Evolutionary conservation across 2,329 filamentous ascomycete species (phyloP), one percentile per base, ranked within the genome.

Genomic region (Capronia epimyces): DNA sequence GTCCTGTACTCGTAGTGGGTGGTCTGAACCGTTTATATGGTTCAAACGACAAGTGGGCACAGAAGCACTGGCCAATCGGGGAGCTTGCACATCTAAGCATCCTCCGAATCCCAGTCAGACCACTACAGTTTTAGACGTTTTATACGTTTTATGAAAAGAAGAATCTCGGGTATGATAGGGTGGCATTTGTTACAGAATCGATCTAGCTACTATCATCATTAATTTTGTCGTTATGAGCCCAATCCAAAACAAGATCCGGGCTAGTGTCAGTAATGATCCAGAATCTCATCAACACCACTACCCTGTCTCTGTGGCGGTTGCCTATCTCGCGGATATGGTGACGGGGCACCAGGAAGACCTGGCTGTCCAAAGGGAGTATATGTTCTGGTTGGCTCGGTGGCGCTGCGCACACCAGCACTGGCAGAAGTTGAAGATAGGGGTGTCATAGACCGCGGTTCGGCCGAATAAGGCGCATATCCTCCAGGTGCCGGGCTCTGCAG

Each of bases 281-380:
- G 50, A 25, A 61, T 61, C 42, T 61, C 55, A 31, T 61, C 53
- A 21, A 58, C 41, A 20, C 46, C 56, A 40, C 56, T 58, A 36
- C 39, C 54, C 46, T 55, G 49, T 49, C 45, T 41, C 34, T 52
- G 49, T 21, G 55, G 55, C 21, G 39, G 46, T 16, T 49, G 29
- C 34, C 42, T 39, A 16, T 47, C 50, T 45, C 46, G 43, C 25
- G 44, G 40, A 24, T 52, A 46, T 7, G 21, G 18, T 21, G 32
- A 16, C 13, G 31, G n/a, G 15, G 29, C 46, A 44, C 10, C 25
- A 4, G 53, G 46, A 25, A 43, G 29, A 27, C 52, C 39, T 24
- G 29, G 36, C 31, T 31, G 49, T 42, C 46, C 36, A 43, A 52
- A 55, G 27, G 55, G 55, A 6, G 45, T 44, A 40, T 57, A 55